Evolutionary conservation across 2,329 filamentous ascomycete genomes (phyloP).

Genomic region (Podosphaera xanthii): DNA sequence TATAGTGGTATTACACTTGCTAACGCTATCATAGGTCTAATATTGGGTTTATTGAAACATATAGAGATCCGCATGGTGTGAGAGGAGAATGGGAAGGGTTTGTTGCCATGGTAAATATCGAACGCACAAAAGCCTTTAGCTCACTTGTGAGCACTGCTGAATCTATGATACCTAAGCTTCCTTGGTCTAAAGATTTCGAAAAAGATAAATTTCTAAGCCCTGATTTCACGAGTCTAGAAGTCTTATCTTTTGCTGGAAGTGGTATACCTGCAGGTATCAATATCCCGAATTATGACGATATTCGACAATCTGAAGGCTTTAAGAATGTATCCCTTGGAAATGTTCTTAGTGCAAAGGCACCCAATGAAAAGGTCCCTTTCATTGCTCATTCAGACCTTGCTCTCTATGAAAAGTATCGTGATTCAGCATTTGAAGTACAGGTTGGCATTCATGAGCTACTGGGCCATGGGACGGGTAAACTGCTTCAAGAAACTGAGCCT

Average conservation of each 20-base stretch:
- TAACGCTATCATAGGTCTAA: not conserved
- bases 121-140: conserved; percentile 71
- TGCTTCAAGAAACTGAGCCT: conserved; percentile 68
- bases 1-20: not conserved
- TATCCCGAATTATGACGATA: conserved; percentile 51
- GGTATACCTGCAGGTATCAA: conserved; percentile 48
- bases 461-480: conserved; percentile 80
- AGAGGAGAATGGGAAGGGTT: conserved; percentile 70
- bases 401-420: conserved; percentile 61
- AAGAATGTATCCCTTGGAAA: conserved; percentile 91
- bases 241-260: conserved; percentile 50
- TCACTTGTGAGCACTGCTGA: conserved; percentile 66
- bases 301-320: conserved; percentile 65
- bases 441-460: conserved; percentile 80
- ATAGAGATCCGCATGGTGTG: conserved; percentile 60
- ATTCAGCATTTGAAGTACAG: conserved; percentile 81
- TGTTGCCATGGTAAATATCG: conserved; percentile 67
- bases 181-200: conserved; percentile 75
- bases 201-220: conserved; percentile 91
- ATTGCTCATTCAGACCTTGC: conserved; percentile 57
- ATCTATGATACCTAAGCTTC: conserved; percentile 65
- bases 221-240: conserved; percentile 87
- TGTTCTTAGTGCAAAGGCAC: conserved; percentile 72
- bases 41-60: conserved; percentile 66
- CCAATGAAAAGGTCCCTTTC: conserved; percentile 81